phyloP scores from a whole-genome alignment of 1,284 basidiomycete genomes.

The Ustilago curta region DNA sequence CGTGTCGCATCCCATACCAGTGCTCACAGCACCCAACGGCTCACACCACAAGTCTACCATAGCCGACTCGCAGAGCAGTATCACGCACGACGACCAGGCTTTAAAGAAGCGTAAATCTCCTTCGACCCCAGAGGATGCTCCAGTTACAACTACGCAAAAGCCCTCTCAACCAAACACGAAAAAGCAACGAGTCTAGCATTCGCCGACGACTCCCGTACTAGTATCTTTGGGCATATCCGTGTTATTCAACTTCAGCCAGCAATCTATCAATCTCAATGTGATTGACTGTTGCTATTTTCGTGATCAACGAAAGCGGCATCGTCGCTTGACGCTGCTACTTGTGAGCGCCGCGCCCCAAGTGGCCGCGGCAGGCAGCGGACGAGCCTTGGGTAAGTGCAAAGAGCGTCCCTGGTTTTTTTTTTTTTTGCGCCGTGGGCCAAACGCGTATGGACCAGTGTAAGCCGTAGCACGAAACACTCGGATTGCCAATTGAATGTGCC shows the following conservation, averaged over 20 bases:
- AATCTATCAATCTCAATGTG: too few species aligned
- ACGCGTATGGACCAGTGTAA: constrained; percentile 11
- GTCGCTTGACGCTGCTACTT: neutral
- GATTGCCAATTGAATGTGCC: too few species aligned
- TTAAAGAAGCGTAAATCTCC: constrained; percentile 26
- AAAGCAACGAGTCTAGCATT: constrained; percentile 22
- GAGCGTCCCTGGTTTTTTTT: constrained; percentile 29
- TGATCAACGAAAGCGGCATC: neutral
- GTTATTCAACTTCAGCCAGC: neutral
- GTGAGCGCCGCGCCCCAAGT: constrained; percentile 23
- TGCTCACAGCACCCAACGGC: neutral
- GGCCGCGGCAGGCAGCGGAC: constrained; percentile 25
- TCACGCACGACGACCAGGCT: neutral
- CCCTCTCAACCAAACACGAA: constrained; percentile 8
- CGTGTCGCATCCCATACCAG: constrained; percentile 37
- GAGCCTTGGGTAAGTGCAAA: constrained; percentile 23
- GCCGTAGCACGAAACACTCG: too few species aligned
- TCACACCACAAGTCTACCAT: neutral
- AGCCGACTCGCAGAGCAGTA: neutral
- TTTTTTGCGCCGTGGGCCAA: constrained; percentile 15
- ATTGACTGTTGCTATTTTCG: too few species aligned
- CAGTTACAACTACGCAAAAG: neutral
- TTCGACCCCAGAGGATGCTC: neutral
- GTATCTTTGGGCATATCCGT: neutral
- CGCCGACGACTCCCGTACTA: neutral